These are phyloP conservation scores for Verticillium klebahnii DNA, from an alignment of 2,329 filamentous ascomycete species.

Conservation along the genomic window DNA sequence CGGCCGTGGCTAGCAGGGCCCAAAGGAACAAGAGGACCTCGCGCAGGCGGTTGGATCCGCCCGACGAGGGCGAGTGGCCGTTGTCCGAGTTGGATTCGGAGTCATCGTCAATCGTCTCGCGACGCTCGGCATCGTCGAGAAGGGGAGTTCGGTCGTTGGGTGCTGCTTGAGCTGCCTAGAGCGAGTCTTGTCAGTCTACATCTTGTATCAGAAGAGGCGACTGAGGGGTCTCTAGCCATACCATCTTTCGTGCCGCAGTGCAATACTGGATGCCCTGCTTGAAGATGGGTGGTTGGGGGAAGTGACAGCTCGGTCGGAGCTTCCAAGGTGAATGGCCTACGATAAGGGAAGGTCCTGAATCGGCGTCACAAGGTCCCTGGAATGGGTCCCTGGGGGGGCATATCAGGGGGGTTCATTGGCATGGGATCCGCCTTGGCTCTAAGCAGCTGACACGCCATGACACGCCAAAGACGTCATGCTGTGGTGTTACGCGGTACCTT, in stretches of 20 bases:
- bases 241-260: background rate
- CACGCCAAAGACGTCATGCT: background rate
- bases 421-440: background rate
- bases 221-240: background rate
- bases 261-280: background rate
- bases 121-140: conserved; percentile 27
- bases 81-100: conserved; percentile 10
- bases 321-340: background rate
- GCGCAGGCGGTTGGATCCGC: conserved; percentile 44
- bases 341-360: background rate
- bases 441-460: background rate
- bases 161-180: background rate
- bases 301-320: background rate
- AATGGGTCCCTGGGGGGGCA: background rate
- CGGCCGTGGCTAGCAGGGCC: conserved; percentile 75
- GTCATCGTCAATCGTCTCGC: conserved; percentile 13
- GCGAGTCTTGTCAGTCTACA: background rate
- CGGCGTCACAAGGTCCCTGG: background rate
- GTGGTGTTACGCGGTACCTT: background rate
- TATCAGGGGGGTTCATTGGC: background rate
- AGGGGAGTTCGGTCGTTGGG: conserved; percentile 37
- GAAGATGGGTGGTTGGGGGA: background rate
- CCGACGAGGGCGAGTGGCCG: conserved; percentile 5
- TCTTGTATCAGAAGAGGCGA: background rate
- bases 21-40: conserved; percentile 76